phyloP scores from a whole-genome alignment of 2,329 filamentous ascomycete species.

The Colletotrichum sp. region DNA sequence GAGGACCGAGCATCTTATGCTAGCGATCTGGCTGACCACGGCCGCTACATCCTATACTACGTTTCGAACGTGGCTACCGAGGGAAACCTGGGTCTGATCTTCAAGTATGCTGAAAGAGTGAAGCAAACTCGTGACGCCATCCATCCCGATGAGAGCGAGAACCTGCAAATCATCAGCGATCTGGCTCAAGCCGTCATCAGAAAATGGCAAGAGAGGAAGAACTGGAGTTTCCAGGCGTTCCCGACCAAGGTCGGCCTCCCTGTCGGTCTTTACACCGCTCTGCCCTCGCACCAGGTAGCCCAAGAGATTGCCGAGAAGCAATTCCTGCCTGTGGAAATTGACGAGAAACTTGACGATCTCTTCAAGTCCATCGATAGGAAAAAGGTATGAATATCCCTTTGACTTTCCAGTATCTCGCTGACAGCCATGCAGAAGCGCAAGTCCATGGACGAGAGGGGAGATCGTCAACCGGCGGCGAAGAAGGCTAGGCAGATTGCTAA shows the following conservation, averaged over 20 bases:
- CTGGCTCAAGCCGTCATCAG: constrained; percentile 83
- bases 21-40: constrained; percentile 79
- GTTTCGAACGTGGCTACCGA: constrained; percentile 82
- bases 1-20: constrained; percentile 42
- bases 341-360: constrained; percentile 76
- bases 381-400: constrained; percentile 53
- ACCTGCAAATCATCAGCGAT: constrained; percentile 87
- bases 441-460: constrained; percentile 53
- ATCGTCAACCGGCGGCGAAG: constrained; percentile 49
- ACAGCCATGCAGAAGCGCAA: constrained; percentile 59
- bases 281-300: constrained; percentile 79
- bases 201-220: constrained; percentile 84
- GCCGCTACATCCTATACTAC: constrained; percentile 90
- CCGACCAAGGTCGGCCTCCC: constrained; percentile 83
- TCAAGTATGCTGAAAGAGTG: constrained; percentile 89
- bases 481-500: constrained; percentile 42
- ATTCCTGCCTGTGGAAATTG: constrained; percentile 78
- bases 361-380: constrained; percentile 73
- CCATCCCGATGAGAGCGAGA: constrained; percentile 68
- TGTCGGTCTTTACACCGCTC: constrained; percentile 74
- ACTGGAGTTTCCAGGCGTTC: constrained; percentile 85
- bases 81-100: constrained; percentile 86
- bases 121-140: constrained; percentile 90
- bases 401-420: constrained; percentile 20
- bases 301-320: constrained; percentile 87